Evolutionary conservation across 805 yeast species (phyloP).

Genomic region (Cyberlindnera nakhonratchasimensis): DNA sequence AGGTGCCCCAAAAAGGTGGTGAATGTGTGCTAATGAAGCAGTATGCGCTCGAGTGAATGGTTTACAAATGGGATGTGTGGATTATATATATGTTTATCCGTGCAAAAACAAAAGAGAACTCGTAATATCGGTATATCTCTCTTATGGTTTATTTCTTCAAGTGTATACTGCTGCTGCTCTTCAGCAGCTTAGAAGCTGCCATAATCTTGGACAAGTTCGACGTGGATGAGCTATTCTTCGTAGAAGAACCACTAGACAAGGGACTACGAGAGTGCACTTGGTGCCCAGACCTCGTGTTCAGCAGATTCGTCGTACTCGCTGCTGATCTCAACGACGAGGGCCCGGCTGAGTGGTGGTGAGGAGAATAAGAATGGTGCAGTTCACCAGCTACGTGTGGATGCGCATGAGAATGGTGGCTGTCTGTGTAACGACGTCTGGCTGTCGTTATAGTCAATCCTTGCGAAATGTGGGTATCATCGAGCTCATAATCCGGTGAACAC

Average conservation of each 20-base stretch:
- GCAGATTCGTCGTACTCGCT: conserved; percentile 4
- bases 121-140: too few species aligned
- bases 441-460: neutral
- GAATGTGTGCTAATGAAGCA: conserved; percentile 59
- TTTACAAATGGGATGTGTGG: too few species aligned
- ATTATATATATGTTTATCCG: neutral
- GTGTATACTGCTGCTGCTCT: neutral
- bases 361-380: neutral
- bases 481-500: conserved; percentile 58
- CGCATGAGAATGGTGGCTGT: neutral
- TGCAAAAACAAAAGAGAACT: neutral
- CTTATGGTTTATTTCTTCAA: conserved; percentile 2
- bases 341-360: neutral
- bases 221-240: neutral
- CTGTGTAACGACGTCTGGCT: neutral
- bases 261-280: conserved; percentile 1
- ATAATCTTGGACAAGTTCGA: conserved; percentile 6
- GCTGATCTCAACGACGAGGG: conserved; percentile 4
- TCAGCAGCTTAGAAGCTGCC: conserved; percentile 5
- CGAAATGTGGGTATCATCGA: neutral
- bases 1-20: conserved; percentile 61
- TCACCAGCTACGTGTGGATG: neutral
- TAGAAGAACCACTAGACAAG: neutral
- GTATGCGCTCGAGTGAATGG: conserved; percentile 30
- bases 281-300: neutral